Conservation (phyloP, 2,329 filamentous ascomycete genomes). For the Hypoxylon rubiginosum region DNA sequence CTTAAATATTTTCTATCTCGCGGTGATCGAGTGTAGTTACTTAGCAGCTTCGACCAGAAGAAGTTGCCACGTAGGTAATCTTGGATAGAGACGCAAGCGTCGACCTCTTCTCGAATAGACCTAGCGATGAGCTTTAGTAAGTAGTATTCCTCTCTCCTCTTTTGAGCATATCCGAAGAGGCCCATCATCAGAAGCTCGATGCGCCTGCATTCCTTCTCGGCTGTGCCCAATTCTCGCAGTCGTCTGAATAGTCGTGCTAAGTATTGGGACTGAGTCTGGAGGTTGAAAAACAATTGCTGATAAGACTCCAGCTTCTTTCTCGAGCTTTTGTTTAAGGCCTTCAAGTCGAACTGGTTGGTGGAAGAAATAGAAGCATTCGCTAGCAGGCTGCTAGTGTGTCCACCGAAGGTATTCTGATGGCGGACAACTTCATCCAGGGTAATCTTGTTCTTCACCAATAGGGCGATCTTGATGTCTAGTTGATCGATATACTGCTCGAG, state of each 20-base stretch:
- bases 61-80: constrained; percentile 92
- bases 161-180: constrained; percentile 96
- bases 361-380: constrained; percentile 91
- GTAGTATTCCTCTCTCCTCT: constrained; percentile 96
- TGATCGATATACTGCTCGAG: constrained; percentile 98
- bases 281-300: constrained; percentile 96
- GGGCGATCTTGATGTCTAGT: constrained; percentile 97
- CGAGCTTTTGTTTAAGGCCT: constrained; percentile 97
- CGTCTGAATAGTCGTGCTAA: constrained; percentile 88
- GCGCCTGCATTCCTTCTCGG: constrained; percentile 92
- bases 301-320: constrained; percentile 96
- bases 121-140: constrained; percentile 87
- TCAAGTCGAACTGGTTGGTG: constrained; percentile 93
- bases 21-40: constrained; percentile 90
- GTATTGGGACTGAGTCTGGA: constrained; percentile 97
- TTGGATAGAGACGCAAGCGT: constrained; percentile 77
- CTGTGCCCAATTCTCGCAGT: constrained; percentile 83
- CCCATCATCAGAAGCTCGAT: constrained; percentile 96
- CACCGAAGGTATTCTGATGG: constrained; percentile 96
- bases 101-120: constrained; percentile 88
- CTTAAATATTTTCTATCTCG: constrained; percentile 93
- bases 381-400: constrained; percentile 85
- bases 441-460: constrained; percentile 99
- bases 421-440: constrained; percentile 97
- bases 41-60: constrained; percentile 90